Percentiles rank a stretch among this genome's conserved stretches.
Conservation (phyloP, 2,329 filamentous ascomycete species). For the Verticillium zaregamsianum region DNA sequence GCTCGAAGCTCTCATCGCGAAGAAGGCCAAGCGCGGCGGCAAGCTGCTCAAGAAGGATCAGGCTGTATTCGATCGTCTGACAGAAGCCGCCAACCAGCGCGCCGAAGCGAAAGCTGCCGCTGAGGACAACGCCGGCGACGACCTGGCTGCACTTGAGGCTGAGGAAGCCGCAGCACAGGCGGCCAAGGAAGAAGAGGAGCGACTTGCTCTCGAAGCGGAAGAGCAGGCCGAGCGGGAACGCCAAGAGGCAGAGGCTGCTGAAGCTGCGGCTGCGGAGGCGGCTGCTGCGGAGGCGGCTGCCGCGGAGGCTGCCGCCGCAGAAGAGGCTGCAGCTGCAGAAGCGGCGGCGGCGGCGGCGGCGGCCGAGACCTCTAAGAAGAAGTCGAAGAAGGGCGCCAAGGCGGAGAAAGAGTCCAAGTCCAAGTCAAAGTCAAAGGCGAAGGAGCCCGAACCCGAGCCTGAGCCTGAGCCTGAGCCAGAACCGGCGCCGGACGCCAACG, state of each 20-base stretch:
- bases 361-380: constrained; percentile 29
- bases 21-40: constrained; percentile 43
- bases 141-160: constrained; percentile 30
- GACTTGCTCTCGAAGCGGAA: constrained; percentile 19
- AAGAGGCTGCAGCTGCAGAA: constrained; percentile 16
- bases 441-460: constrained; percentile 17
- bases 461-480: constrained; percentile 7
- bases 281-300: constrained; percentile 17
- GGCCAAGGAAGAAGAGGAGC: constrained; percentile 31
- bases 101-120: constrained; percentile 34
- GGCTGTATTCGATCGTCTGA: constrained; percentile 36
- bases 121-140: constrained; percentile 28
- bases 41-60: constrained; percentile 41
- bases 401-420: constrained; percentile 27
- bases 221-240: constrained; percentile 19
- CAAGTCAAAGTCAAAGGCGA: constrained; percentile 28
- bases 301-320: constrained; percentile 20
- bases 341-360: constrained; percentile 17
- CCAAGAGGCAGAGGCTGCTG: constrained; percentile 25
- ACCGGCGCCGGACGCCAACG: background rate
- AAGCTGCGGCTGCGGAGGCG: constrained; percentile 23
- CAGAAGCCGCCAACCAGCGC: constrained; percentile 26
- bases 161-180: constrained; percentile 29
- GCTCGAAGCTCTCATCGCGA: constrained; percentile 36
- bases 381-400: constrained; percentile 37